phyloP scores from a whole-genome alignment of 2,329 filamentous ascomycete species.

The Laburnicola sp. region DNA sequence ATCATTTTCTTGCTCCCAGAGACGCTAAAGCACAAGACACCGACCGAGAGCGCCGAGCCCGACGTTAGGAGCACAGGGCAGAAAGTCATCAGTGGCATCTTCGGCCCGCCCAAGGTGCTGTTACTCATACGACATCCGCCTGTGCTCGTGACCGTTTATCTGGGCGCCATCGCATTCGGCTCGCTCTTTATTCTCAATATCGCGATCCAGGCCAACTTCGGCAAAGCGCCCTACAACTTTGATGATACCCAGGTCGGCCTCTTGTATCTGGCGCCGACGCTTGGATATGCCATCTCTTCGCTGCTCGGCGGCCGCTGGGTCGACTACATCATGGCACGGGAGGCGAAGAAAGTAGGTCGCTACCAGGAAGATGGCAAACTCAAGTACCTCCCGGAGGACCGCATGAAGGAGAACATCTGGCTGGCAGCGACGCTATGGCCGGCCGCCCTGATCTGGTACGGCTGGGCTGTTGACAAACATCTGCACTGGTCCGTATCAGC shows the following conservation, averaged over 20 bases:
- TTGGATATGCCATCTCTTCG: conserved; percentile 42
- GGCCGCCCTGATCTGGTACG: conserved; percentile 45
- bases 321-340: conserved; percentile 46
- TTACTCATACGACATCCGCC: too few species aligned
- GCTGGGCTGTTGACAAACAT: conserved; percentile 41
- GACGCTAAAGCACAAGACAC: conserved; percentile 28
- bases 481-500: conserved; percentile 42
- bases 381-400: conserved; percentile 42
- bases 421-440: conserved; percentile 43
- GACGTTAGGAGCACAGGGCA: too few species aligned
- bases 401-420: conserved; percentile 49
- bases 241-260: conserved; percentile 43
- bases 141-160: too few species aligned
- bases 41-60: too few species aligned
- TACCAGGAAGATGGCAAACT: conserved; percentile 43
- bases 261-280: conserved; percentile 43
- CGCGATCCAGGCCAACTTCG: conserved; percentile 42
- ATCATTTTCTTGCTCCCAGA: conserved; percentile 44
- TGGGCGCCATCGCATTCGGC: too few species aligned
- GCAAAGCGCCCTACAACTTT: conserved; percentile 39
- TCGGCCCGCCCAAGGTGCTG: too few species aligned
- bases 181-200: conserved; percentile 41
- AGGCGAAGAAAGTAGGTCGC: conserved; percentile 42
- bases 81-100: too few species aligned
- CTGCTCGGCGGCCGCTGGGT: conserved; percentile 47